These are phyloP conservation scores for Epipyxis sp. DNA, from an alignment of 108 stramenopile species.

Conservation along the genomic window DNA sequence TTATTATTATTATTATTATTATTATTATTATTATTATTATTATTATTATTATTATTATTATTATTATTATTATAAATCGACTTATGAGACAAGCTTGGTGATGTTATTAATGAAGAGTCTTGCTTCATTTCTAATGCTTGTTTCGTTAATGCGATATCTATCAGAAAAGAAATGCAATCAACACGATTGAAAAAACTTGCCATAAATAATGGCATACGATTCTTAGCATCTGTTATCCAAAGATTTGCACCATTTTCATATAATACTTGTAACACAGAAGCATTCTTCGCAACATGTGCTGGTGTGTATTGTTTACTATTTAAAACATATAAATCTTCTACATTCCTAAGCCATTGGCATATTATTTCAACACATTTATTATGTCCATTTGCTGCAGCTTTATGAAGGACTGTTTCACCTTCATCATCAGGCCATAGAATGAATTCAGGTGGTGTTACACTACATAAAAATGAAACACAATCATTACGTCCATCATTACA, in stretches of 20 bases:
- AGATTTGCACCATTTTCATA: conserved; percentile 30
- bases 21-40: too few species aligned
- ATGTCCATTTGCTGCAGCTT: conserved; percentile 1
- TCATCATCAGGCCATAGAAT: conserved; percentile 24
- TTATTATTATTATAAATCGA: too few species aligned
- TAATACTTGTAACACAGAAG: background rate
- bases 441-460: background rate
- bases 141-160: background rate
- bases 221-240: conserved; percentile 1
- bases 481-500: background rate
- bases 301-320: conserved; percentile 8
- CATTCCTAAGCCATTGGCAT: background rate
- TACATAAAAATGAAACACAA: conserved; percentile 4
- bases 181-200: background rate
- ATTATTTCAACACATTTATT: background rate
- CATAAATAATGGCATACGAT: conserved; percentile 22
- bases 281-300: background rate
- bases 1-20: too few species aligned
- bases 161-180: conserved; percentile 8
- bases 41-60: too few species aligned
- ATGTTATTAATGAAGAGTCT: background rate
- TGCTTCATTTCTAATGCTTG: background rate
- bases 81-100: background rate
- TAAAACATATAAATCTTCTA: conserved; percentile 14
- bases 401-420: conserved; percentile 14